Conservation (phyloP, 768 basidiomycete genomes). For the Sarcodon sp. region DNA sequence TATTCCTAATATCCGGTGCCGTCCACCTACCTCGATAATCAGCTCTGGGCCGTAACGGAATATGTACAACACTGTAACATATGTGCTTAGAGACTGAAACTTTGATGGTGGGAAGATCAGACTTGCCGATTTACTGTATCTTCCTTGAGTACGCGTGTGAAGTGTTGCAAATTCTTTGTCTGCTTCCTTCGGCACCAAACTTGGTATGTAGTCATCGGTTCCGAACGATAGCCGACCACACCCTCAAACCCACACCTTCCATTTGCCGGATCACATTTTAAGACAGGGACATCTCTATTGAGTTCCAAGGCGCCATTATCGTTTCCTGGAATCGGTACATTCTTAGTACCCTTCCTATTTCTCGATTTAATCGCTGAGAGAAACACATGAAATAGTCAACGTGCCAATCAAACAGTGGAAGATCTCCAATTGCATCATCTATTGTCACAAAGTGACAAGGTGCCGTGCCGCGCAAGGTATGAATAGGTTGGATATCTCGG, state of each 20-base stretch:
- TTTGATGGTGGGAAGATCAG: not conserved
- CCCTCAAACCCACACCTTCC: conserved; percentile 20
- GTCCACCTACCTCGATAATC: conserved; percentile 45
- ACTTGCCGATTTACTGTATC: conserved; percentile 47
- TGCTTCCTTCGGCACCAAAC: conserved; percentile 27
- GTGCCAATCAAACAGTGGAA: conserved; percentile 67
- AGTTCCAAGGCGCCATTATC: not conserved
- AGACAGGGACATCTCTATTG: conserved; percentile 12
- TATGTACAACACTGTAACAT: conserved; percentile 36
- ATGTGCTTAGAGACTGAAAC: not conserved
- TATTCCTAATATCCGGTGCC: not conserved
- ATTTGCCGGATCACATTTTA: conserved; percentile 24
- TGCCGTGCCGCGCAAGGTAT: conserved; percentile 33
- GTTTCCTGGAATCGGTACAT: too few species aligned
- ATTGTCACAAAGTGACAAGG: conserved; percentile 38
- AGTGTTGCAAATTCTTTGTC: conserved; percentile 51
- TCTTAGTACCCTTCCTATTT: too few species aligned
- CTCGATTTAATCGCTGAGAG: too few species aligned
- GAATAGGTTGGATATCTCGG: conserved; percentile 28
- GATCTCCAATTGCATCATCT: conserved; percentile 62
- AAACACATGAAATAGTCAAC: conserved; percentile 3
- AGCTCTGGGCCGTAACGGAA: conserved; percentile 44
- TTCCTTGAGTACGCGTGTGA: conserved; percentile 37
- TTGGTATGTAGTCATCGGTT: conserved; percentile 31
- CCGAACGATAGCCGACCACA: conserved; percentile 18